phyloP scores from a whole-genome alignment of 257 asterid species.

The Solanum pennellii region DNA sequence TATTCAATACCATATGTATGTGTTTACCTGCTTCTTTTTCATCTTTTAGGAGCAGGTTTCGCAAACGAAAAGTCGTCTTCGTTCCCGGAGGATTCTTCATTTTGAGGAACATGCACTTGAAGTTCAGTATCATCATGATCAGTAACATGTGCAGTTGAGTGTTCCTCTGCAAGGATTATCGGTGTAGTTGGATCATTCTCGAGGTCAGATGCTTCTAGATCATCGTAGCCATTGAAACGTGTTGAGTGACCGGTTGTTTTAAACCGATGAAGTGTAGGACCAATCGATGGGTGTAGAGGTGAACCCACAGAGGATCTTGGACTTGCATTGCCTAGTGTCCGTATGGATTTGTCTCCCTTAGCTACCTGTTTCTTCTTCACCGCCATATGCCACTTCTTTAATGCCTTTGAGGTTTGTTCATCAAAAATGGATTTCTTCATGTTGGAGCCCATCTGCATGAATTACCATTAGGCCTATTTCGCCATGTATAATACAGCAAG shows the following conservation, averaged over 20 bases:
- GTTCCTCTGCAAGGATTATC: slow-evolving; percentile 26
- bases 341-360: slow-evolving; percentile 36
- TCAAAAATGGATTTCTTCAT: slow-evolving; percentile 89
- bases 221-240: slow-evolving; percentile 23
- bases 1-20: background rate
- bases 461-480: background rate
- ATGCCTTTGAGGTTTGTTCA: slow-evolving; percentile 84
- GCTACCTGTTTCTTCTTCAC: slow-evolving; percentile 65
- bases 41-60: slow-evolving; percentile 24
- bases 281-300: slow-evolving; percentile 30
- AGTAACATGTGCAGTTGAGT: slow-evolving; percentile 20
- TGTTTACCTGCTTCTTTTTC: background rate
- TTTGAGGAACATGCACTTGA: slow-evolving; percentile 3
- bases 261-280: slow-evolving; percentile 51
- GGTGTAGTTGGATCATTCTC: slow-evolving; percentile 51
- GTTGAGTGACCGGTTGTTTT: slow-evolving; percentile 62
- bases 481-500: background rate
- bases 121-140: slow-evolving; percentile 11
- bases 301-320: slow-evolving; percentile 61
- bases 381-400: slow-evolving; percentile 85
- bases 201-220: slow-evolving; percentile 35
- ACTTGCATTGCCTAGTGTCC: slow-evolving; percentile 46
- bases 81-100: slow-evolving; percentile 17
- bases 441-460: slow-evolving; percentile 55
- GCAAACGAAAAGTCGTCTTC: slow-evolving; percentile 65